Evolutionary conservation across 2,329 filamentous ascomycete genomes (phyloP).

Genomic region (Neonectria neomacrospora): DNA sequence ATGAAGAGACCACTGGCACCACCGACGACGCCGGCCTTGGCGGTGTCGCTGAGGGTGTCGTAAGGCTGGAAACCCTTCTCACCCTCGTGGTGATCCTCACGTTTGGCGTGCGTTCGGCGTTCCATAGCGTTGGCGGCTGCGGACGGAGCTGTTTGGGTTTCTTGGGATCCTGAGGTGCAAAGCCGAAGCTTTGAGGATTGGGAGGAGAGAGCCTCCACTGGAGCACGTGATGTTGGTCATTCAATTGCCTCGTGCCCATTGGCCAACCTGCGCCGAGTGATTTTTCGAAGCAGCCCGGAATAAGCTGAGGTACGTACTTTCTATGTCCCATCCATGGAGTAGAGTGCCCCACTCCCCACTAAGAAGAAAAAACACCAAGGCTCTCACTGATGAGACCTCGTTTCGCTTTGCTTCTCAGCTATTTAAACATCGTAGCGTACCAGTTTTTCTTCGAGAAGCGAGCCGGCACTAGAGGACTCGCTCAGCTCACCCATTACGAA

Average conservation of each 20-base stretch:
- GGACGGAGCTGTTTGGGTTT: slow-evolving; percentile 43
- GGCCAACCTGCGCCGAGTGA: slow-evolving; percentile 33
- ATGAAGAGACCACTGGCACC: slow-evolving; percentile 76
- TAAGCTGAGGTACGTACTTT: slow-evolving; percentile 36
- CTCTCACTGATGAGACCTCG: background rate
- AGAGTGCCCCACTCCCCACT: slow-evolving; percentile 22
- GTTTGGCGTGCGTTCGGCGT: slow-evolving; percentile 44
- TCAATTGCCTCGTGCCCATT: slow-evolving; percentile 51
- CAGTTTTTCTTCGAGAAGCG: background rate
- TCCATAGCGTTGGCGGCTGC: slow-evolving; percentile 48
- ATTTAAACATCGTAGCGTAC: background rate
- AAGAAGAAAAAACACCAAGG: slow-evolving; percentile 37
- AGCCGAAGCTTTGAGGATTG: slow-evolving; percentile 42
- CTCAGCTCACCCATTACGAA: background rate
- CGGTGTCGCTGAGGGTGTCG: slow-evolving; percentile 76
- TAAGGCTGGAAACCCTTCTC: slow-evolving; percentile 70
- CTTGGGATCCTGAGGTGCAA: slow-evolving; percentile 41
- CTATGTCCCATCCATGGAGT: too few species aligned
- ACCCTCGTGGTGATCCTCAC: slow-evolving; percentile 39
- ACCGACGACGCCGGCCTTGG: slow-evolving; percentile 73
- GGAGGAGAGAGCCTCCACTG: slow-evolving; percentile 34
- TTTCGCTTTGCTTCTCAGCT: background rate
- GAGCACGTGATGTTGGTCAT: slow-evolving; percentile 51
- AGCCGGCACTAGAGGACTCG: background rate
- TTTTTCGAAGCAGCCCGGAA: slow-evolving; percentile 18